phyloP scores from a whole-genome alignment of 768 basidiomycete genomes.

The Lyophyllum semitale region DNA sequence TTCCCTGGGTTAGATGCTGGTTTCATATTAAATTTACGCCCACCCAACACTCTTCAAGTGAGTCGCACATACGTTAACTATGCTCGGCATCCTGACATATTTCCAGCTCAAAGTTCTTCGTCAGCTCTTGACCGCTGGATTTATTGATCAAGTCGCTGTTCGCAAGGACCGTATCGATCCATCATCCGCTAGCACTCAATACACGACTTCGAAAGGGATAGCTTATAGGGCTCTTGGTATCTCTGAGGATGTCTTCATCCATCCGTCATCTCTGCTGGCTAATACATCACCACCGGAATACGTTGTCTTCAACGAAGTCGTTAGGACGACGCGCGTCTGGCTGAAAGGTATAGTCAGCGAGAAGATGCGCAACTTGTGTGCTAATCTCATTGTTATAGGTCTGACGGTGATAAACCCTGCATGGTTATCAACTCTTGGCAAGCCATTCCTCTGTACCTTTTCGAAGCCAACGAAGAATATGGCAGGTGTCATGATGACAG shows the following conservation, averaged over 20 bases:
- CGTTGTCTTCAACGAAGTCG: conserved; percentile 80
- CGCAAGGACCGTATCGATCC: conserved; percentile 80
- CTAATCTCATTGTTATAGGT: conserved; percentile 40
- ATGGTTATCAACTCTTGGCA: conserved; percentile 85
- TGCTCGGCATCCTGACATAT: conserved; percentile 2
- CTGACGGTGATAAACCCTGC: conserved; percentile 83
- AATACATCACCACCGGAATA: conserved; percentile 79
- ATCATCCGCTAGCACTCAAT: conserved; percentile 62
- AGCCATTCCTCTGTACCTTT: conserved; percentile 80
- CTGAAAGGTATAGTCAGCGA: conserved; percentile 64
- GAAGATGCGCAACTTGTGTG: background rate
- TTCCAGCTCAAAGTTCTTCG: conserved; percentile 83
- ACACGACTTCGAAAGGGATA: conserved; percentile 74
- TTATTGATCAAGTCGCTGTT: conserved; percentile 94
- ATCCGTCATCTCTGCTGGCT: conserved; percentile 83
- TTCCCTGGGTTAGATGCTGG: conserved; percentile 65
- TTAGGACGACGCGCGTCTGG: conserved; percentile 73
- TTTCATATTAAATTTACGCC: conserved; percentile 65
- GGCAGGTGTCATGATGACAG: conserved; percentile 67
- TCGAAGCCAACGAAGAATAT: conserved; percentile 81
- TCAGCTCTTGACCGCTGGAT: conserved; percentile 85
- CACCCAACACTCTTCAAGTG: conserved; percentile 81
- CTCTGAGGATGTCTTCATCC: conserved; percentile 86
- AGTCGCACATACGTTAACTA: conserved; percentile 5
- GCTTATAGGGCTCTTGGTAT: conserved; percentile 83